Conservation (phyloP, 805 yeast genomes). For the Cyberlindnera sargentensis region DNA sequence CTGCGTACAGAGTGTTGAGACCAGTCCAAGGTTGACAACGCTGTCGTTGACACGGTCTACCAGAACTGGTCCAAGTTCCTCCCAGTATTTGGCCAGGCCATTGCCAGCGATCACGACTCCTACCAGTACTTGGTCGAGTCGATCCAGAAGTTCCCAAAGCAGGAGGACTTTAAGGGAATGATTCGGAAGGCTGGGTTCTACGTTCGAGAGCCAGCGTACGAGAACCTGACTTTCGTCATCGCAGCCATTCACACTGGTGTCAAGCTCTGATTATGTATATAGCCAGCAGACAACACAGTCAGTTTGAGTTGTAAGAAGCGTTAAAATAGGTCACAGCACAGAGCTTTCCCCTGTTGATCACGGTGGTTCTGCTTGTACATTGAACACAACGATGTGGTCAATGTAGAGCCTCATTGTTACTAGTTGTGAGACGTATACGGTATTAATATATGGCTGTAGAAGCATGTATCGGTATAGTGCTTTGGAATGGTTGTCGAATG, state of each 20-base stretch:
- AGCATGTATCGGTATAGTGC: too few relatives aligned
- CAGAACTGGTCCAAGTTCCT: slow-evolving; percentile 82
- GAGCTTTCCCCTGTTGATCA: too few relatives aligned
- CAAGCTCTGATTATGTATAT: slow-evolving; percentile 44
- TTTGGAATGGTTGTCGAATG: too few relatives aligned
- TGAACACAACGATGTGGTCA: too few relatives aligned
- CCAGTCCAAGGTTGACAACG: slow-evolving; percentile 92
- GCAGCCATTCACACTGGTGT: slow-evolving; percentile 96
- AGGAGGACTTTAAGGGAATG: slow-evolving; percentile 86
- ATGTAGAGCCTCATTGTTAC: too few relatives aligned
- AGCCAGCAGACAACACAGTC: too few relatives aligned
- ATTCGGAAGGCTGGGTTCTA: slow-evolving; percentile 92
- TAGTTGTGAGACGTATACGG: too few relatives aligned
- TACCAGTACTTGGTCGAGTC: slow-evolving; percentile 96
- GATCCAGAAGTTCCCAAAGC: slow-evolving; percentile 84
- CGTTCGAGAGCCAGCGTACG: slow-evolving; percentile 86
- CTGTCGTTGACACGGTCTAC: slow-evolving; percentile 65
- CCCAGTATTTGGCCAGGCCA: slow-evolving; percentile 92
- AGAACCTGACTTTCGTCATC: slow-evolving; percentile 87
- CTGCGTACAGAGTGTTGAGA: slow-evolving; percentile 93
- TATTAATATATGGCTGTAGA: too few relatives aligned
- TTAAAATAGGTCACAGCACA: too few relatives aligned
- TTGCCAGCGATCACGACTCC: slow-evolving; percentile 93
- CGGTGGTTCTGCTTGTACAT: too few relatives aligned
- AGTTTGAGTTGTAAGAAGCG: too few relatives aligned